A percentile compares a stretch with the other conserved stretches of the same genome.
These are phyloP conservation scores for Claviceps sp. DNA, from an alignment of 2,329 filamentous ascomycete species.

Conservation along the genomic window DNA sequence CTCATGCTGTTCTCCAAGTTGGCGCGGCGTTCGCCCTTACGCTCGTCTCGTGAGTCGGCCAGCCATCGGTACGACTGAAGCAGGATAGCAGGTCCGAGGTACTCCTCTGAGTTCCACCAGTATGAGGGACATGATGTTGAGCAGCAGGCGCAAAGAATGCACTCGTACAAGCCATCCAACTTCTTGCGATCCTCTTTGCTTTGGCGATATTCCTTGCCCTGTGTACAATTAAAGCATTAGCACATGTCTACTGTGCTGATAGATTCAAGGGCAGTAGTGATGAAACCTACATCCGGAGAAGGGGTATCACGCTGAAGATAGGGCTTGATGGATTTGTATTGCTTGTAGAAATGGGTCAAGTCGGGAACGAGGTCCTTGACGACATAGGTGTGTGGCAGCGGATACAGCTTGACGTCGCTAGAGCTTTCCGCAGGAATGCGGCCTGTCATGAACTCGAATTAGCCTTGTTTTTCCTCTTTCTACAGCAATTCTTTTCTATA, in stretches of 20 bases:
- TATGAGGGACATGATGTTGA: constrained; percentile 98
- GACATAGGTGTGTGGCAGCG: constrained; percentile 94
- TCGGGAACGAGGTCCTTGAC: constrained; percentile 98
- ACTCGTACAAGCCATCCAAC: constrained; percentile 97
- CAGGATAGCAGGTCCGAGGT: constrained; percentile 91
- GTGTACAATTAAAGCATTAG: background rate
- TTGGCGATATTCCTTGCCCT: constrained; percentile 90
- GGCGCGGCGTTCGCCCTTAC: constrained; percentile 72
- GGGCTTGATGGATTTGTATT: constrained; percentile 99
- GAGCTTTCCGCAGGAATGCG: constrained; percentile 76
- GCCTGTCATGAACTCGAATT: constrained; percentile 38
- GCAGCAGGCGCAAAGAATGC: constrained; percentile 98
- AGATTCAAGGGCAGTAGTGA: background rate
- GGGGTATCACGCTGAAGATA: constrained; percentile 88
- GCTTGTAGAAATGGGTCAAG: constrained; percentile 98
- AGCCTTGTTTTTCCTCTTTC: background rate
- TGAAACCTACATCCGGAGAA: constrained; percentile 58
- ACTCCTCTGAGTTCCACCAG: constrained; percentile 99
- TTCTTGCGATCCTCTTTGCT: constrained; percentile 86
- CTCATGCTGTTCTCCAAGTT: constrained; percentile 98
- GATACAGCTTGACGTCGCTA: constrained; percentile 88
- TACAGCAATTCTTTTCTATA: background rate
- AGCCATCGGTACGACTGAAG: constrained; percentile 98
- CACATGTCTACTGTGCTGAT: background rate
- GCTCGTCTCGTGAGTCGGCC: constrained; percentile 86